Evolutionary conservation across 2,329 filamentous ascomycete species (phyloP), one percentile per base, ranked within the genome.

Genomic region (Akanthomyces dipterigenus): DNA sequence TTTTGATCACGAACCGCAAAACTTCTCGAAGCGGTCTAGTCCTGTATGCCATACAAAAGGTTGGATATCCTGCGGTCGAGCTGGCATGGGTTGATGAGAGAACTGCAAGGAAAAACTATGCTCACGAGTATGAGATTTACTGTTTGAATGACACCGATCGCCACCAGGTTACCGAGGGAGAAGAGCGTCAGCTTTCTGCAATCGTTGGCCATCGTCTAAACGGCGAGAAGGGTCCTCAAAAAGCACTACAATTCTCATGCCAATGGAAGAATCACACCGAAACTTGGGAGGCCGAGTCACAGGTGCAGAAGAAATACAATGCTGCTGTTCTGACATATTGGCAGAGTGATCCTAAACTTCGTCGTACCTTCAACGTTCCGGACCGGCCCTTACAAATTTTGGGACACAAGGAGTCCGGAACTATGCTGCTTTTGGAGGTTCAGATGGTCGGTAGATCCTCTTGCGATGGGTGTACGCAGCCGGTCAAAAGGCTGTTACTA

Each of bases 251-350:
- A 24, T 20, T 55, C 53, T 55, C 26, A 9, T 55, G 18, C 53
- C 9, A 55, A 20, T 55, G 18, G 53, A 55, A 16, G 45, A 55
- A 55, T 45, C 7, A 55, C 22, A 55, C 38, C 8, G 40, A 55
- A 55, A 45, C 53, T 22, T 55, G n/a, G 40, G 53, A 55, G 20
- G 7, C 31, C 18, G 18, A 55, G 20, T 8, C 31, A 9, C 2
- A 55, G 53, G 38, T 55, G 26, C 9, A 55, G 53, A 55, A 55
- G 53, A 45, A 45, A 45, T 55, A 55, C n/a, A 55, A 55, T 18
- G 26, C 26, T 20, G 24, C 53, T 55, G 18, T 55, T 55, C 40
- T 45, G 8, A 55, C 40, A 18, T 55, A 55, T 55, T 55, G 26
- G 53, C 18, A 45, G 16, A 55, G 53, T 24, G 53, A 55, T 55